Base-by-base conservation (phyloP, 306 rosid genomes). In the Castanospermum australe region DNA sequence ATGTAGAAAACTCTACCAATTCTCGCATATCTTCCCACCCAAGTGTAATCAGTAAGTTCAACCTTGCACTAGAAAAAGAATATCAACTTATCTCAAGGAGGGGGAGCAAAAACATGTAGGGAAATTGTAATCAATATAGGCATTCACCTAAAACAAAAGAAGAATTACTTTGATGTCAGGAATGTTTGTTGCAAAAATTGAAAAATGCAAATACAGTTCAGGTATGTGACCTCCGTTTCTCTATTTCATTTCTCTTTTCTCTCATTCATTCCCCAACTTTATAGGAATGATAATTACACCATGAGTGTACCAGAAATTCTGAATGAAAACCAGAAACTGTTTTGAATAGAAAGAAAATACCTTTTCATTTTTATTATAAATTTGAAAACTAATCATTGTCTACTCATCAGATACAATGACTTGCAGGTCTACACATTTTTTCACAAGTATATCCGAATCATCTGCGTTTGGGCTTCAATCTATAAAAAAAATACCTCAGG, bases 401-500 rank as follows among this genome's bases (percentile, higher is more conserved):
- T 22, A 56, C 32, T 67, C 33, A 24, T 54, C 41, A 56, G 13
- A 59, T 5, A 69, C 24, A 21, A 5, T 67, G 56, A 41, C 36
- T 15, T 10, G 25, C 52, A 15, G 18, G 41, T 38, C 51, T 45
- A 38, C 66, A 36, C 44, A 57, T 67, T 44, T 32, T 56, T 47
- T 8, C 20, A 30, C 45, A 25, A 39, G 22, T 28, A 50, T 67
- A 36, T 60, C 44, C 65, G 54, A 73, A 74, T 67, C 70, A 68
- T 60, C 38, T 12, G n/a, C 12, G 3, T 17, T 51, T 63, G 67
- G 51, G 50, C 62, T 39, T 67, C 45, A 56, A 30, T 73, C 21
- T 15, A n/a, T n/a, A 55, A 38, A 56, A 18, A 28, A 15, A 22
- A 42, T 90, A 92, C 99, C 99, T 94, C 95, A 8, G 99, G 99